Evolutionary conservation across 352 stramenopile genomes (phyloP).

Genomic region (Phytophthora ramorum): DNA sequence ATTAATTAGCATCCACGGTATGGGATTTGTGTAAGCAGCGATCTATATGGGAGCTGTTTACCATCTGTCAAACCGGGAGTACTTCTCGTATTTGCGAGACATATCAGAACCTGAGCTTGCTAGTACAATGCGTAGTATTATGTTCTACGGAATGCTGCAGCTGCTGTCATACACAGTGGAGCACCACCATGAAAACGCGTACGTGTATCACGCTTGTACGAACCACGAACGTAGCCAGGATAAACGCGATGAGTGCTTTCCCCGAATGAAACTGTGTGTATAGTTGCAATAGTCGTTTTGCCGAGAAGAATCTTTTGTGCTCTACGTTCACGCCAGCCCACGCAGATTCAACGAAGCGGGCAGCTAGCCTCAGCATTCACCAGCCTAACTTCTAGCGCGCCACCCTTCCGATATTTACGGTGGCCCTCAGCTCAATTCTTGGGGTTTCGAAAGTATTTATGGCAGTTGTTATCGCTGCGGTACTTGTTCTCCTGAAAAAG

Average conservation of each 20-base stretch:
- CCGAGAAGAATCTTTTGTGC: neutral
- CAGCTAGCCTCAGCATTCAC: neutral
- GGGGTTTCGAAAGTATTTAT: too few species aligned
- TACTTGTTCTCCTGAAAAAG: too few species aligned
- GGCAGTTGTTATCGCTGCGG: too few species aligned
- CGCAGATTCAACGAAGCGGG: neutral
- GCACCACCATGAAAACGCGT: neutral
- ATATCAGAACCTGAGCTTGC: constrained; percentile 20
- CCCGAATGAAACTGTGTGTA: neutral
- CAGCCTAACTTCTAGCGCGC: neutral
- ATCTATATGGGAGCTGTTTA: constrained; percentile 43
- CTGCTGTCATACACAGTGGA: neutral
- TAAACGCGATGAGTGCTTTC: neutral
- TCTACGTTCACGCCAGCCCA: neutral
- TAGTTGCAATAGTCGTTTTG: neutral
- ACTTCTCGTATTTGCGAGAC: constrained; percentile 23
- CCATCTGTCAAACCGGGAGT: constrained; percentile 36
- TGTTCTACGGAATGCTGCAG: neutral
- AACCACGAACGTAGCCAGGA: neutral
- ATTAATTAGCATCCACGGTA: too few species aligned
- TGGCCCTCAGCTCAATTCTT: too few species aligned
- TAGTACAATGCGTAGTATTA: constrained; percentile 26
- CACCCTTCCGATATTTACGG: too few species aligned
- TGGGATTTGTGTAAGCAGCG: constrained; percentile 30
- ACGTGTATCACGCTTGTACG: neutral